Base-by-base conservation (phyloP, 176 grass and related monocot genomes). In the Saccharum officinarum region DNA sequence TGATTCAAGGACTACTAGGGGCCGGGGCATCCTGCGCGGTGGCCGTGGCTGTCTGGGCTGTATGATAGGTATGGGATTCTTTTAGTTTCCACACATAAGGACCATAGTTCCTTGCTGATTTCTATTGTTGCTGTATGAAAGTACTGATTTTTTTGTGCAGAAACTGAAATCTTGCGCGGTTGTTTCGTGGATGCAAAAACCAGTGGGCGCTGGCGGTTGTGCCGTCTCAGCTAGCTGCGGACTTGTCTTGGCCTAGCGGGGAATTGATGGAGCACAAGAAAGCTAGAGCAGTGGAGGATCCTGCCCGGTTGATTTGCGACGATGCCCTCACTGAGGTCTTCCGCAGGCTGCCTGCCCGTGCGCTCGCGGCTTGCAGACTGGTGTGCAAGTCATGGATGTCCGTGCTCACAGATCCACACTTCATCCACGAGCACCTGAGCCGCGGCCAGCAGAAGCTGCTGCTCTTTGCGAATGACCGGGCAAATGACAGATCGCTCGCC, bases 381-480 rank as follows among this genome's bases (percentile, higher is more conserved):
- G 89, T 91, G 34, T 91, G 89, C 81, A 91, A 81, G 71, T 91
- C 85, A 0, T 91, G 89, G 89, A 76, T 87, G 81, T 55, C 76
- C 2, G 44, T 87, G 85, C 89, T 91, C 52, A 41, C 71, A 1
- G 89, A 91, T 39, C 85, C 38, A 0, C 85, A 87, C 38, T 91
- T 87, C 3, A 39, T 91, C 7, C 81, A 91, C 0, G 76, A 91
- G 25, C 89, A 91, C 71, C 61, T 91, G 0, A 71, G 57, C 10
- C 71, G 50, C 0, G 39, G 76, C 42, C 62, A 55, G 76, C 76
- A 81, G 81, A 91, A 84, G 76, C 25, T 91, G 22, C 76, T 91
- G 63, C 85, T 91, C 41, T 87, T 87, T 45, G 81, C 81, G 2
- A 87, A 87, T 5, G 89, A 91, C 42, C 73, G 76, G 2, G 81